Percentiles rank a stretch among this genome's conserved stretches.
Evolutionary conservation across 2,329 filamentous ascomycete genomes (phyloP).

Genomic region (Rhinocladiella mackenziei): DNA sequence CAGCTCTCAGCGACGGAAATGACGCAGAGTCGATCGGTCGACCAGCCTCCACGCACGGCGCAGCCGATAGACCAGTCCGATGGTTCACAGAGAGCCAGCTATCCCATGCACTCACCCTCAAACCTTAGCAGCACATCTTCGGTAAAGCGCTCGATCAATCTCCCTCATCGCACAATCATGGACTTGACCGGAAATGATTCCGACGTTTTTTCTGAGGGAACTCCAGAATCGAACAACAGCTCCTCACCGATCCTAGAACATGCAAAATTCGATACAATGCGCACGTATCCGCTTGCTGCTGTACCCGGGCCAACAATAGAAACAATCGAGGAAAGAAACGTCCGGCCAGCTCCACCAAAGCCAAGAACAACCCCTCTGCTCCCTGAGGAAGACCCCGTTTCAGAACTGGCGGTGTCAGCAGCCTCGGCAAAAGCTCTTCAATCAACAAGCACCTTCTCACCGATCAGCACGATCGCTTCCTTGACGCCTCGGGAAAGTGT

Average conservation of each 20-base stretch:
- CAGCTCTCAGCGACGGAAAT: slow-evolving; percentile 18
- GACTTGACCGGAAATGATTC: slow-evolving; percentile 27
- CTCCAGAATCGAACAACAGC: slow-evolving; percentile 13
- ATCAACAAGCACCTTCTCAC: slow-evolving; percentile 21
- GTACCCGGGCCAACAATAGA: slow-evolving; percentile 1
- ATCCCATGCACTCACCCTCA: slow-evolving; percentile 17
- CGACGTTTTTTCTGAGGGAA: slow-evolving; percentile 17
- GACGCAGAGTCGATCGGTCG: slow-evolving; percentile 2
- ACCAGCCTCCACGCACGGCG: slow-evolving; percentile 1
- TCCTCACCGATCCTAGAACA: slow-evolving; percentile 21
- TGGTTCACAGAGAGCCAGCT: slow-evolving; percentile 6
- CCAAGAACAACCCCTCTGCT: slow-evolving; percentile 1
- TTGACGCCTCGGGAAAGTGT: slow-evolving; percentile 20
- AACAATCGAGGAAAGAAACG: not conserved
- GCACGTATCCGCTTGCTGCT: slow-evolving; percentile 5
- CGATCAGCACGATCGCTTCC: slow-evolving; percentile 24
- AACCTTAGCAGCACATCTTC: slow-evolving; percentile 20
- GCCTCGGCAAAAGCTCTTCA: not conserved
- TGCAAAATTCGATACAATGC: slow-evolving; percentile 15
- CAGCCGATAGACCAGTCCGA: too few relatives aligned
- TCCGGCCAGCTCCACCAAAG: not conserved
- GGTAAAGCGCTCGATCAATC: slow-evolving; percentile 19
- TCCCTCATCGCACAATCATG: slow-evolving; percentile 26
- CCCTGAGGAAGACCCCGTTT: slow-evolving; percentile 1
- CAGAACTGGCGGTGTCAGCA: slow-evolving; percentile 5